A percentile compares a stretch with the other conserved stretches of the same genome.
phyloP scores from a whole-genome alignment of 306 rosid genomes.

The Delonix regia region DNA sequence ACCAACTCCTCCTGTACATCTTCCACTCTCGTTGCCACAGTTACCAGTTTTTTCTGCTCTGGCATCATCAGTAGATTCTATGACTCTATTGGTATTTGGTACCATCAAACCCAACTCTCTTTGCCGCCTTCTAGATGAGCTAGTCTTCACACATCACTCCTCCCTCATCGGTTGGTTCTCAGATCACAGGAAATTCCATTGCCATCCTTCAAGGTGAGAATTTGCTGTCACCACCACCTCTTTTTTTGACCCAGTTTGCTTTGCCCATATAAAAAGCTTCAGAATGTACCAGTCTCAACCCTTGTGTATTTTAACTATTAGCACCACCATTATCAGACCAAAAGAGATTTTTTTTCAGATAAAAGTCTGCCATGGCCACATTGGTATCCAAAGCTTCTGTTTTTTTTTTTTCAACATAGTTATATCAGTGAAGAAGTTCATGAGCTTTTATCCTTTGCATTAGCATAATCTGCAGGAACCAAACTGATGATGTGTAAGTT shows the following conservation, averaged over 20 bases:
- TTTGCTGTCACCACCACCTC: conserved; percentile 49
- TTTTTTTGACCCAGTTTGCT: conserved; percentile 48
- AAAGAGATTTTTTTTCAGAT: neutral
- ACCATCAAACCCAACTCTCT: conserved; percentile 47
- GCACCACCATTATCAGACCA: conserved; percentile 64
- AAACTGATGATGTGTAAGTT: neutral
- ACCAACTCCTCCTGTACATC: conserved; percentile 54
- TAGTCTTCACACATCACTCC: conserved; percentile 17
- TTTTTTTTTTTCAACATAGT: neutral
- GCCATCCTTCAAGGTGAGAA: conserved; percentile 86
- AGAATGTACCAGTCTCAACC: conserved; percentile 36
- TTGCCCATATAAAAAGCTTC: conserved; percentile 40
- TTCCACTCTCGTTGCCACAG: conserved; percentile 63
- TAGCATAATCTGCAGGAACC: neutral
- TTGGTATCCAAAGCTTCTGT: neutral
- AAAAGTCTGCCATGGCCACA: too few species aligned
- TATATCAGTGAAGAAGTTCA: too few species aligned
- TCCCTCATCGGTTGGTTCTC: conserved; percentile 87
- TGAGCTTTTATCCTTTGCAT: neutral
- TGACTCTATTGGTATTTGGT: conserved; percentile 58
- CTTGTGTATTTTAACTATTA: conserved; percentile 56
- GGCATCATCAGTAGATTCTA: conserved; percentile 53
- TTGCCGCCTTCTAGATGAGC: conserved; percentile 38
- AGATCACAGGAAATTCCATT: conserved; percentile 62
- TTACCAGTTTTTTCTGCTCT: conserved; percentile 77